A percentile compares a stretch with the other conserved stretches of the same genome.
Conservation (phyloP, 805 yeast species). For the Schizosaccharomyces octosporus region DNA sequence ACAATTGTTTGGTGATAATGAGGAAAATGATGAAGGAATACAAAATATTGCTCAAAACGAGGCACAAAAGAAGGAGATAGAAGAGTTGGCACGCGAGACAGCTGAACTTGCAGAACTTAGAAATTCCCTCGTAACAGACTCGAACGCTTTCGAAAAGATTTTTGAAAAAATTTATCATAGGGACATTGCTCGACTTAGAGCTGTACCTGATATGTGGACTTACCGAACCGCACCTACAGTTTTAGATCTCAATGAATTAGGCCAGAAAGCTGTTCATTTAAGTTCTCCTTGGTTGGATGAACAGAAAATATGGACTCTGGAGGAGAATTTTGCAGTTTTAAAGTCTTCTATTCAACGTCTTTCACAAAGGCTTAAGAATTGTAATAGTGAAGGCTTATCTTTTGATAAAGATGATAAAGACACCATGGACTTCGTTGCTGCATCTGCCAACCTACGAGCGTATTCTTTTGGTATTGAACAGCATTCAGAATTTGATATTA, state of each 20-base stretch:
- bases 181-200: constrained; percentile 56
- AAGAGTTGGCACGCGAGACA: constrained; percentile 14
- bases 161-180: constrained; percentile 28
- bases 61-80: constrained; percentile 13
- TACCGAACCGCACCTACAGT: constrained; percentile 46
- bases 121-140: constrained; percentile 14
- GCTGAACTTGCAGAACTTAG: constrained; percentile 15
- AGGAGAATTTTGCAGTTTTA: constrained; percentile 40
- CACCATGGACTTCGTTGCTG: constrained; percentile 64
- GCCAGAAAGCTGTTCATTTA: constrained; percentile 8
- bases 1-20: constrained; percentile 35
- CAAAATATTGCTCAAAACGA: constrained; percentile 19
- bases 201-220: constrained; percentile 58
- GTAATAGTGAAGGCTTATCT: constrained; percentile 8
- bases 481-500: constrained; percentile 63
- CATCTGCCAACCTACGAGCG: constrained; percentile 63
- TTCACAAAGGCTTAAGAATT: constrained; percentile 20
- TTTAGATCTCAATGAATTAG: constrained; percentile 16
- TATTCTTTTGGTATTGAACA: constrained; percentile 40
- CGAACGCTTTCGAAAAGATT: constrained; percentile 12
- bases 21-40: constrained; percentile 28
- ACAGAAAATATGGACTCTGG: constrained; percentile 30
- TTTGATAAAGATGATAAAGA: constrained; percentile 93
- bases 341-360: constrained; percentile 24
- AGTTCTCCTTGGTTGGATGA: constrained; percentile 14